Evolutionary conservation across 2,329 filamentous ascomycete species (phyloP), one percentile per base, ranked within the genome.

Genomic region (Leptographium wingfieldii): DNA sequence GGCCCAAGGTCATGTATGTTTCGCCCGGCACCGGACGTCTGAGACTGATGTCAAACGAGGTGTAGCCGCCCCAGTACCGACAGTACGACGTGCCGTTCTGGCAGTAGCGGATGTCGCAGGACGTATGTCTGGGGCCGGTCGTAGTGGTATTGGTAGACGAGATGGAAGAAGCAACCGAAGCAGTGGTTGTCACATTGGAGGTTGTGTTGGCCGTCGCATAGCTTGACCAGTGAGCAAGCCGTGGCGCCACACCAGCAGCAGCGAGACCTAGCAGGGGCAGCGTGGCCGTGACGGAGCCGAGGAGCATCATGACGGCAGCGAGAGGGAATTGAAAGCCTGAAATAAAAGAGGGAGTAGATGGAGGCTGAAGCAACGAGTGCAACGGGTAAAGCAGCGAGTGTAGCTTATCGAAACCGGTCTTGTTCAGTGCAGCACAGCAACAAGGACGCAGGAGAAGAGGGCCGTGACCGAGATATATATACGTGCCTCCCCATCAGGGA

Each of bases 51-150:
- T 66, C 63, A 55, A 57, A 65, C 11, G 64, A 61, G 54, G 64
- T 61, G 57, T 59, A 63, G 56, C 64, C 64, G 57, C 58, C 64
- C 63, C 64, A 66, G 63, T 66, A 66, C 55, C 57, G 55, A 62
- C 64, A 66, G 56, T 60, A 66, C 16, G 60, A 62, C 6, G 60
- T 63, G 59, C 64, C 63, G n/a, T 29, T 16, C 25, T 58, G 57
- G 60, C 64, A 66, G 62, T 63, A 64, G 35, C 22, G 19, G 11
- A 63, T 52, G 31, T 65, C 60, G 55, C 64, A 65, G 22, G 61
- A 62, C 3, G 5, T 48, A 3, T 57, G 27, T 38, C 16, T 6
- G 9, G 51, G 40, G 38, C 40, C 33, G 19, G 38, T 56, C 14
- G 55, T 25, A 6, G 33, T 9, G 54, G 4, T 43, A 7, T 49